Base-by-base conservation (phyloP, 2,329 filamentous ascomycete genomes). In the Hypoxylon sp. region DNA sequence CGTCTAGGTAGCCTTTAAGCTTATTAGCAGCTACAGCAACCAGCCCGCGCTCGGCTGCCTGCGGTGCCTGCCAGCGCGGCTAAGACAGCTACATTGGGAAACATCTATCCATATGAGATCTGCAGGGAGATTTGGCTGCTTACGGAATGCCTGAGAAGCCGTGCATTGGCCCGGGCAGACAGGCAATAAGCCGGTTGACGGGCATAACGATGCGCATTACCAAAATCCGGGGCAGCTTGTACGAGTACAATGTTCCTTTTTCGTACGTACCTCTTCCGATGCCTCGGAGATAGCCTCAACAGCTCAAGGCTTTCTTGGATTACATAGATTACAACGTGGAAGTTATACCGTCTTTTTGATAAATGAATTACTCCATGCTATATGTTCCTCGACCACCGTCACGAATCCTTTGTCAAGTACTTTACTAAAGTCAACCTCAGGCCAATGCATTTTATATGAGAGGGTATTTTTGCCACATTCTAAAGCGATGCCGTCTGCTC, bases 231-330 rank as follows among this genome's bases (percentile, higher is more conserved):
- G 59, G 59, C 45, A 59, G 10, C 38, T 5, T 24, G 15, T 35
- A 13, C 5, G 17, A 17, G 38, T 33, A 62, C 20, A n/a, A n/a
- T n/a, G n/a, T n/a, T n/a, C n/a, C n/a, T n/a, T n/a, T n/a, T n/a
- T n/a, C n/a, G n/a, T n/a, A n/a, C n/a, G n/a, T n/a, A n/a, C n/a
- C n/a, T n/a, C n/a, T n/a, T n/a, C 33, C 38, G 57, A 47, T 27
- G 49, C 46, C 37, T 46, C 26, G 53, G 54, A 52, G 37, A 60
- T 56, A 49, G 60, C 60, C 37, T 62, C 52, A 52, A 50, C 26
- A 9, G 47, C 40, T 10, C 15, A 35, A 27, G 18, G 26, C 17
- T 15, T 53, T 27, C 41, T 13, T 4, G 4, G 33, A 17, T 35
- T 15, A 4, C 10, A 10, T 20, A 11, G 7, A 40, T 4, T 23